Evolutionary conservation across 2,329 filamentous ascomycete species (phyloP).

Genomic region (Scleromitrula shiraiana): DNA sequence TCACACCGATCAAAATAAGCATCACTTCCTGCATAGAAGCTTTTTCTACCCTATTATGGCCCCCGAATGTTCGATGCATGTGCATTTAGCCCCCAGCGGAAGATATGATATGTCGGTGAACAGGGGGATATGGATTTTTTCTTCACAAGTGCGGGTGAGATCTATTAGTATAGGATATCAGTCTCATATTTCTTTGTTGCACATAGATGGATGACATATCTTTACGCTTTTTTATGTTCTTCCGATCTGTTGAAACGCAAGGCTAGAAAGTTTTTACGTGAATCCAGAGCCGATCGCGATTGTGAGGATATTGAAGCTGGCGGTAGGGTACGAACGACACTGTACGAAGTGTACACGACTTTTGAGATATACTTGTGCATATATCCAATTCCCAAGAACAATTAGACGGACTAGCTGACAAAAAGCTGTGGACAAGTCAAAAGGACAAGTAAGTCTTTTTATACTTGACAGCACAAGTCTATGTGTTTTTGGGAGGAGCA

Average conservation of each 20-base stretch:
- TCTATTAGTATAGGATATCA: not conserved
- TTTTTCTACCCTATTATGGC: not conserved
- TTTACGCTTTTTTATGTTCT: not conserved
- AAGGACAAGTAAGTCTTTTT: not conserved
- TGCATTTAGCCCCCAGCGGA: not conserved
- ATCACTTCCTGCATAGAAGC: not conserved
- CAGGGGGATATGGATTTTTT: not conserved
- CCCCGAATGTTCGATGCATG: not conserved
- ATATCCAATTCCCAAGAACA: not conserved
- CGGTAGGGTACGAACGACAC: not conserved
- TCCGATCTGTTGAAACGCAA: not conserved
- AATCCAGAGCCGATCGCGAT: not conserved
- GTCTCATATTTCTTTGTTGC: not conserved
- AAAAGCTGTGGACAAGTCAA: not conserved
- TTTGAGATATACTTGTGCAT: not conserved
- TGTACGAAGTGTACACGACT: not conserved
- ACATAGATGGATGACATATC: not conserved
- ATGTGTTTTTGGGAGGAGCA: too few relatives aligned
- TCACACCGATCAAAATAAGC: conserved; percentile 10
- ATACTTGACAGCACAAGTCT: too few relatives aligned
- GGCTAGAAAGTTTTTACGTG: not conserved
- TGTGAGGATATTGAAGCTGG: not conserved
- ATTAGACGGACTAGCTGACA: not conserved
- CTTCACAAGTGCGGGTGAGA: conserved; percentile 1
- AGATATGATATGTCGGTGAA: conserved; percentile 6